These are phyloP conservation scores for Chaetomium cochliodes DNA, from an alignment of 495 filamentous ascomycete species.

Conservation along the genomic window DNA sequence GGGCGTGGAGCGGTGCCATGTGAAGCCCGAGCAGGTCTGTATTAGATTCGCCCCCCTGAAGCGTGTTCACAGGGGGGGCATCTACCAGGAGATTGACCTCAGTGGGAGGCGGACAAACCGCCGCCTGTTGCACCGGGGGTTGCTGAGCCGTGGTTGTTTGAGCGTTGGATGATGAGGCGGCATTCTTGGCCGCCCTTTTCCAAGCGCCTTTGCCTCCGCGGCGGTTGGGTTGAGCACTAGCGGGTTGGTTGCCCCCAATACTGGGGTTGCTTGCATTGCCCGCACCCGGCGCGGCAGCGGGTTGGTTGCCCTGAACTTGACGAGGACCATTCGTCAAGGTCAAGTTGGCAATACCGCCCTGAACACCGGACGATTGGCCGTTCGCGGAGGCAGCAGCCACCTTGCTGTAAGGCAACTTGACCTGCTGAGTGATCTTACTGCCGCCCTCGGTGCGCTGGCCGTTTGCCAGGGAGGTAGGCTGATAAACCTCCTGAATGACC, in stretches of 20 bases:
- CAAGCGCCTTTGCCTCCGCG: not conserved
- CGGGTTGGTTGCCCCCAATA: not conserved
- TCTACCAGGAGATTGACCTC: not conserved
- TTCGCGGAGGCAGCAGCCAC: not conserved
- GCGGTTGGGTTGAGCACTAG: not conserved
- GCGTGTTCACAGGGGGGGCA: not conserved
- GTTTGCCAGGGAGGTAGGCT: slow-evolving; percentile 16
- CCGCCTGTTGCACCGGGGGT: not conserved
- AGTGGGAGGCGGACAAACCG: not conserved
- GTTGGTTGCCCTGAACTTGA: not conserved
- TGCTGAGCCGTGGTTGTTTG: not conserved
- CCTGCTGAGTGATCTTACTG: not conserved
- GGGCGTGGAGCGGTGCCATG: not conserved
- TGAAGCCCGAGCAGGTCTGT: too few species aligned
- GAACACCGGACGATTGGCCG: not conserved
- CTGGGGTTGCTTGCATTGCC: not conserved
- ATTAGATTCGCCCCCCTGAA: too few species aligned
- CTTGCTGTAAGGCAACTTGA: not conserved
- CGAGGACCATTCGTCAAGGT: not conserved
- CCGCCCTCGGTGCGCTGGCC: slow-evolving; percentile 15
- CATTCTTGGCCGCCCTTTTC: not conserved
- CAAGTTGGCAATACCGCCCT: not conserved
- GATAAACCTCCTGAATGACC: slow-evolving; percentile 20
- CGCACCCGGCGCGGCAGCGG: not conserved
- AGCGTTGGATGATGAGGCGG: not conserved